phyloP scores from a whole-genome alignment of 139 green algal species.

The Medakamo hakoo region DNA sequence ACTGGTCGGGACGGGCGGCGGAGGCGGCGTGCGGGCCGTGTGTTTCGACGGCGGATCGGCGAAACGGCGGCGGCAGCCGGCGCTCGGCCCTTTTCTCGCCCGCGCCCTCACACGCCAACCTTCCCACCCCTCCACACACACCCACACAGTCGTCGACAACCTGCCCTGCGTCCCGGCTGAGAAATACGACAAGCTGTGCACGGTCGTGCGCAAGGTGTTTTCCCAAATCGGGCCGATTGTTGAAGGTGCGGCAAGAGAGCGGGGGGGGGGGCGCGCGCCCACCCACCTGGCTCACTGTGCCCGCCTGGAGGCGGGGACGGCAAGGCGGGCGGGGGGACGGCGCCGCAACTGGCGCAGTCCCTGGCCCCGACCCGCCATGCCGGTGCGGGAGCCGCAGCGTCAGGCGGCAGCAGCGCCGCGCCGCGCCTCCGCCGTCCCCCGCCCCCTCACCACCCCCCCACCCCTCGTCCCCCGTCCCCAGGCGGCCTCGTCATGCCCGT shows the following conservation, averaged over 20 bases:
- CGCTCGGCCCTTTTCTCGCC: not conserved
- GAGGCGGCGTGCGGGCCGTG: no score
- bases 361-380: no score
- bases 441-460: not conserved
- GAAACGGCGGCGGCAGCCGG: no score
- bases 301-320: no score
- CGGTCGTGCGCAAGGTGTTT: slow-evolving; percentile 81
- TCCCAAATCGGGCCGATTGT: slow-evolving; percentile 62
- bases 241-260: slow-evolving; percentile 32
- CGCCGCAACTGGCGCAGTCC: no score
- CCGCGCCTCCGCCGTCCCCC: no score
- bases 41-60: not conserved
- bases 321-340: no score
- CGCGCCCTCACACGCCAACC: not conserved
- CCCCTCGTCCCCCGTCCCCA: slow-evolving; percentile 9
- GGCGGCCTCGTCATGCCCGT: slow-evolving; percentile 77
- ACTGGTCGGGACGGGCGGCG: no score
- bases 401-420: no score
- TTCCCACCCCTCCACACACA: slow-evolving; percentile 13
- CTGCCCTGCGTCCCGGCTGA: slow-evolving; percentile 70
- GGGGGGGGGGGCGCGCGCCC: no score
- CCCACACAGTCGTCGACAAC: slow-evolving; percentile 75
- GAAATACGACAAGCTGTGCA: slow-evolving; percentile 90
- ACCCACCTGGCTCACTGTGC: no score
- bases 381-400: no score